Base-by-base conservation (phyloP, 1,284 basidiomycete species). In the Sanghuangporus baumii region DNA sequence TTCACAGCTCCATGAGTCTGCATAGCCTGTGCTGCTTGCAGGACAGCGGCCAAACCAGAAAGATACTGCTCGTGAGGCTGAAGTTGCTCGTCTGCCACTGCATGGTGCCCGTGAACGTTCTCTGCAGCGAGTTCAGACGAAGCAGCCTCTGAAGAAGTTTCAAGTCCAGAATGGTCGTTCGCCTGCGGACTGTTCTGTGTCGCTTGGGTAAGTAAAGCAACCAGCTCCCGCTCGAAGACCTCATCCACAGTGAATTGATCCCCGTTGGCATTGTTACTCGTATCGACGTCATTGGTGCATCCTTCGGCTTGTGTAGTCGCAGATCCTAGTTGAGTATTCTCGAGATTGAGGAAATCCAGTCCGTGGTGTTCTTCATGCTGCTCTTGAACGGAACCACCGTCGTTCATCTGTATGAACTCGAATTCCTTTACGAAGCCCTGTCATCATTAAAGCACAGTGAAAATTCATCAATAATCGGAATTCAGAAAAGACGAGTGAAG, bases 11-110 rank as follows among this genome's bases (percentile, higher is more conserved):
- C 78, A n/a, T 76, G 76, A 18, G 77, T 74, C 62, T 86, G 84
- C 4, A 84, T 81, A 58, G 88, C 85, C n/a, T 67, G 66, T 6
- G 86, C 89, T 57, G 87, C 89, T 66, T 90, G 87, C 34, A 91
- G 76, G 67, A 89, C 85, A 52, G 87, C 88, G 20, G 86, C 87
- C 55, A 91, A 80, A 3, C 83, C 82, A 66, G 78, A 50, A 11
- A 62, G 40, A 26, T 62, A 58, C 26, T 59, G 37, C 38, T 59
- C 57, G 14, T 46, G 40, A 40, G 40, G 9, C 12, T 34, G 46
- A 5, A 18, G 47, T 48, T 4, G 34, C n/a, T 20, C n/a, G 14
- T 26, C 40, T 20, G 40, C 26, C 23, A 8, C 20, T 12, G 43
- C 5, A 46, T 18, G 16, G 16, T 46, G 43, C 1, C 16, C 43